Conservation (phyloP, 2,329 filamentous ascomycete genomes). For the Aureobasidium sp. region DNA sequence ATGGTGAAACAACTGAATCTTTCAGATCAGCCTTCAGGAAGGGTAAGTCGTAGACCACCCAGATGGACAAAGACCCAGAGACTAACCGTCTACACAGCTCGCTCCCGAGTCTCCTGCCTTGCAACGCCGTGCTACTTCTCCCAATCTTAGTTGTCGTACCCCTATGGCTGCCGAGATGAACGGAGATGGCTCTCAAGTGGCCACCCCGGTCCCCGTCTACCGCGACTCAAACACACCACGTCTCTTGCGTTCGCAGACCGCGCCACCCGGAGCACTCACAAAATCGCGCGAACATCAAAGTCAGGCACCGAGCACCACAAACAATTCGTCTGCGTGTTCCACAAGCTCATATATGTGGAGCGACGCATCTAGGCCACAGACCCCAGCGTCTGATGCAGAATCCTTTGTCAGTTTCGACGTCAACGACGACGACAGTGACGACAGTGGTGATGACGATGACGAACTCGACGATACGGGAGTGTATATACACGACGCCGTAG, state of each 20-base stretch:
- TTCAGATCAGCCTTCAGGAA: conserved; percentile 3
- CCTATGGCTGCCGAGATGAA: conserved; percentile 4
- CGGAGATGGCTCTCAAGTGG: conserved; percentile 3
- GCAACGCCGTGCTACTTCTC: conserved; percentile 12
- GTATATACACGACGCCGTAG: not conserved
- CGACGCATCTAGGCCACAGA: conserved; percentile 25
- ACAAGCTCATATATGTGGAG: conserved; percentile 22
- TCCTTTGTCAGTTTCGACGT: conserved; percentile 17
- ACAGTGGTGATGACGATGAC: not conserved
- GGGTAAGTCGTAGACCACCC: not conserved
- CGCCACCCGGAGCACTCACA: conserved; percentile 20
- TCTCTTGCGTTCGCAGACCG: conserved; percentile 24
- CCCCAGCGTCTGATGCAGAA: conserved; percentile 19
- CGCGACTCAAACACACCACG: conserved; percentile 17
- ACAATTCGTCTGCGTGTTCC: conserved; percentile 14
- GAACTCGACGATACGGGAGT: not conserved
- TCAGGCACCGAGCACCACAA: conserved; percentile 3
- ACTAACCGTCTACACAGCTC: conserved; percentile 3
- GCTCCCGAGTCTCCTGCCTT: conserved; percentile 6
- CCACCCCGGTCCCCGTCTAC: conserved; percentile 17
- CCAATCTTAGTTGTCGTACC: not conserved
- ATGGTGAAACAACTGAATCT: conserved; percentile 20
- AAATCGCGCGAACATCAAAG: conserved; percentile 18
- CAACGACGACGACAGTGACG: conserved; percentile 11
- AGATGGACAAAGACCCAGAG: not conserved